phyloP scores from a whole-genome alignment of 1,139 yeast species.

The Protomyces inundatus region DNA sequence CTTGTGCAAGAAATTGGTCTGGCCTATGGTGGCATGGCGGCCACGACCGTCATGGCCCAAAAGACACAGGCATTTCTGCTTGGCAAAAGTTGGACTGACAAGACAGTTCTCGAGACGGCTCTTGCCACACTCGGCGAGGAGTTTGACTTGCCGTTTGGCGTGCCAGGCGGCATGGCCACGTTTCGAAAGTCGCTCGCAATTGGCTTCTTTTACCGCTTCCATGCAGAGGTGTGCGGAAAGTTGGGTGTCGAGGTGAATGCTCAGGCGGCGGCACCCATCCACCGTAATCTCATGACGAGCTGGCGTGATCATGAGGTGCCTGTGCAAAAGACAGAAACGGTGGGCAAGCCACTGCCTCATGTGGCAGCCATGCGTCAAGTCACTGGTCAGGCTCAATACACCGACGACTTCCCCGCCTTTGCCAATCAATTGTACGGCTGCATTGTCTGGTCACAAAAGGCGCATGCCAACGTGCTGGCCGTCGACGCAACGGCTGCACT shows the following conservation, averaged over 20 bases:
- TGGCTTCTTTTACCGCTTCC: constrained; percentile 46
- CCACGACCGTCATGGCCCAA: constrained; percentile 43
- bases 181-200: constrained; percentile 44
- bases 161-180: constrained; percentile 49
- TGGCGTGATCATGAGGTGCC: constrained; percentile 42
- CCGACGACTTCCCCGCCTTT: constrained; percentile 45
- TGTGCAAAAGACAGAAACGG: constrained; percentile 29
- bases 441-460: constrained; percentile 44
- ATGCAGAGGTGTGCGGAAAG: constrained; percentile 34
- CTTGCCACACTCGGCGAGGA: constrained; percentile 39
- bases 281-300: constrained; percentile 42
- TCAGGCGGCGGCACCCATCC: constrained; percentile 40
- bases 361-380: constrained; percentile 46
- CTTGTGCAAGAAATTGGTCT: constrained; percentile 38
- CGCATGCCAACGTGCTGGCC: constrained; percentile 43
- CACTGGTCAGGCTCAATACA: constrained; percentile 45
- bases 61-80: constrained; percentile 38
- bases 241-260: constrained; percentile 35
- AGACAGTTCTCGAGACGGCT: constrained; percentile 36
- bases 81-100: constrained; percentile 35
- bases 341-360: constrained; percentile 44
- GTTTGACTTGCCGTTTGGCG: constrained; percentile 42
- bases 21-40: constrained; percentile 48
- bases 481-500: constrained; percentile 42
- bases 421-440: constrained; percentile 44